These are phyloP conservation scores for Aspergillus sclerotiicarbonarius DNA, from an alignment of 495 filamentous ascomycete species.

Conservation along the genomic window DNA sequence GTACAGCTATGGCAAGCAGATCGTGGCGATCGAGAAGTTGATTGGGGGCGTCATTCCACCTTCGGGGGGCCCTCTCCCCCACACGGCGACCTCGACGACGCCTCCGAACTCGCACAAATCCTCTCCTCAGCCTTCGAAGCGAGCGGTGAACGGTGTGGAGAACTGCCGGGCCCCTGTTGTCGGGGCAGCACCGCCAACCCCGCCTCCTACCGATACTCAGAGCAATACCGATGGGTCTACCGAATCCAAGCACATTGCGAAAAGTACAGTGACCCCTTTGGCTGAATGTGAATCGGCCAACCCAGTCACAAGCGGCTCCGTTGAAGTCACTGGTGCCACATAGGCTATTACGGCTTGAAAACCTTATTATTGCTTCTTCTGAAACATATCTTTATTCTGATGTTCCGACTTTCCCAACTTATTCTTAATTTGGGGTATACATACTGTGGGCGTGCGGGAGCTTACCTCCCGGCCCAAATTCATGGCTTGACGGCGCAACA, in stretches of 20 bases:
- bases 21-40: constrained; percentile 67
- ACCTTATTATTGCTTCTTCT: constrained; percentile 31
- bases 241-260: constrained; percentile 34
- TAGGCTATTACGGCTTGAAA: constrained; percentile 26
- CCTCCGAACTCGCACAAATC: constrained; percentile 49
- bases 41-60: constrained; percentile 44
- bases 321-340: constrained; percentile 29
- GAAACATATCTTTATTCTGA: constrained; percentile 35
- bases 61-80: constrained; percentile 21
- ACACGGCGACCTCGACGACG: constrained; percentile 37
- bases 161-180: constrained; percentile 29
- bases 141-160: constrained; percentile 34
- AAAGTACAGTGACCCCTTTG: constrained; percentile 36
- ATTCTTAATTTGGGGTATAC: constrained; percentile 45
- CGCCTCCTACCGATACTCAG: constrained; percentile 43
- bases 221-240: constrained; percentile 29
- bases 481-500: constrained; percentile 43
- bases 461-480: constrained; percentile 15
- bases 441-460: constrained; percentile 39
- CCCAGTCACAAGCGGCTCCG: constrained; percentile 31
- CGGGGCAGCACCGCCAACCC: constrained; percentile 43
- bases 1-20: constrained; percentile 73
- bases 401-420: constrained; percentile 20
- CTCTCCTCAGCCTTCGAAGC: constrained; percentile 41
- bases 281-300: constrained; percentile 33